phyloP scores from a whole-genome alignment of 768 basidiomycete species.

The Calvatia gigantea region DNA sequence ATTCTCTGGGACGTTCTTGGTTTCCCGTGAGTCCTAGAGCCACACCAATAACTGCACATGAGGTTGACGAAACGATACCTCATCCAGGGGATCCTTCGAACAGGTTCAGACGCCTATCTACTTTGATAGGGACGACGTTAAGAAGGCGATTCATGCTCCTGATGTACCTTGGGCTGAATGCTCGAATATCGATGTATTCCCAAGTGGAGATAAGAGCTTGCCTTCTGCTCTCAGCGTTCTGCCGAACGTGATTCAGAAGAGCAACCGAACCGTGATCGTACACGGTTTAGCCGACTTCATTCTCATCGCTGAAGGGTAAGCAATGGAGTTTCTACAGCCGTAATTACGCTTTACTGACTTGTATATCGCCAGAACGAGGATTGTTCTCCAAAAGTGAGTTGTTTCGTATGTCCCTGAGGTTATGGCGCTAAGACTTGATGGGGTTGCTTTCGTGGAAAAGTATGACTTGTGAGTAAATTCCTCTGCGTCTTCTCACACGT shows the following conservation, averaged over 20 bases:
- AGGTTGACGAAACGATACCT: too few relatives aligned
- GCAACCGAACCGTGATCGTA: constrained; percentile 58
- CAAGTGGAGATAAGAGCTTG: constrained; percentile 53
- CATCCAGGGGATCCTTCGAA: constrained; percentile 51
- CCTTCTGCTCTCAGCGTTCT: constrained; percentile 64
- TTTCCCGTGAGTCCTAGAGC: constrained; percentile 56
- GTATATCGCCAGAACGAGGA: constrained; percentile 41
- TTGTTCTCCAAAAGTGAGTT: constrained; percentile 62
- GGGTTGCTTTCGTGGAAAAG: constrained; percentile 17
- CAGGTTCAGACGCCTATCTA: constrained; percentile 62
- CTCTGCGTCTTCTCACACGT: background rate
- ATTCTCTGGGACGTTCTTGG: constrained; percentile 78
- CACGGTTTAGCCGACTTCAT: constrained; percentile 75
- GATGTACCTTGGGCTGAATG: constrained; percentile 64
- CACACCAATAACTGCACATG: too few relatives aligned
- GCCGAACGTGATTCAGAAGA: constrained; percentile 76
- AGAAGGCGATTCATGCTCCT: constrained; percentile 70
- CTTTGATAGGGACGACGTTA: constrained; percentile 68
- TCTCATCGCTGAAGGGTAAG: constrained; percentile 71
- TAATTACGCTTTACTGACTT: background rate
- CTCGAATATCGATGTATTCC: constrained; percentile 57
- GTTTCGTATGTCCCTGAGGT: background rate
- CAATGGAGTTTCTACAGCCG: background rate
- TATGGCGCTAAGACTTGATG: background rate
- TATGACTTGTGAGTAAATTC: constrained; percentile 34